Conservation (phyloP, 2,329 filamentous ascomycete species). For the Aspergillus hortae region DNA sequence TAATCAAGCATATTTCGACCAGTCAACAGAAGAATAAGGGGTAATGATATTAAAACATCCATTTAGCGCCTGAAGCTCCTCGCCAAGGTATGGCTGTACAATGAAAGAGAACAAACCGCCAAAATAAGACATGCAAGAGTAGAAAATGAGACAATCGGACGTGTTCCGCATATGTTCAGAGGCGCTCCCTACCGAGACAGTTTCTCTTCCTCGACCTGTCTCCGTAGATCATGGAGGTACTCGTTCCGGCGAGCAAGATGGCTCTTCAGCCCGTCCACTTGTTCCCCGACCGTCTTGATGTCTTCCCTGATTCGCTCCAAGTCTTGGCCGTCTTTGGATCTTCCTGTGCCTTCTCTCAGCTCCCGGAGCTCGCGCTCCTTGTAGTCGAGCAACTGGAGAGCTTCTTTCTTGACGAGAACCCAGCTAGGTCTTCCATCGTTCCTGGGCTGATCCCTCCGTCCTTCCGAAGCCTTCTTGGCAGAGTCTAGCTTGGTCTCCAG, state of each 20-base stretch:
- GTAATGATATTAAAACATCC: conserved; percentile 12
- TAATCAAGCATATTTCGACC: conserved; percentile 3
- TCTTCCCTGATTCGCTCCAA: conserved; percentile 80
- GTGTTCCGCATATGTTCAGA: neutral
- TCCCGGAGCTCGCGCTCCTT: conserved; percentile 75
- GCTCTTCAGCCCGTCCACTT: conserved; percentile 83
- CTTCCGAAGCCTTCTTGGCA: conserved; percentile 70
- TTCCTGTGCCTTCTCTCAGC: conserved; percentile 59
- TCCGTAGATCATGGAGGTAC: conserved; percentile 69
- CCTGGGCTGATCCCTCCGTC: conserved; percentile 53
- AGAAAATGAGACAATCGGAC: conserved; percentile 1
- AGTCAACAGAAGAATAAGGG: conserved; percentile 8
- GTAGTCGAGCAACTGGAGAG: conserved; percentile 92
- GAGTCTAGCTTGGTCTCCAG: conserved; percentile 83
- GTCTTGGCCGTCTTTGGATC: conserved; percentile 62
- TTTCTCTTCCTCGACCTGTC: conserved; percentile 86
- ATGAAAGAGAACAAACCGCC: conserved; percentile 8
- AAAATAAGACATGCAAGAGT: conserved; percentile 8
- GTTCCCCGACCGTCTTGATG: conserved; percentile 84
- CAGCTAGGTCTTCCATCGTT: conserved; percentile 73
- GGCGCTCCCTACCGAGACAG: conserved; percentile 37
- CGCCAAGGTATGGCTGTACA: conserved; percentile 32
- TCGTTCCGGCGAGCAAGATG: conserved; percentile 76
- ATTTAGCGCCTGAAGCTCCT: conserved; percentile 33
- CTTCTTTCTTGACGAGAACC: conserved; percentile 86